phyloP scores from a whole-genome alignment of 345 rosid species.

The Brassica juncea region DNA sequence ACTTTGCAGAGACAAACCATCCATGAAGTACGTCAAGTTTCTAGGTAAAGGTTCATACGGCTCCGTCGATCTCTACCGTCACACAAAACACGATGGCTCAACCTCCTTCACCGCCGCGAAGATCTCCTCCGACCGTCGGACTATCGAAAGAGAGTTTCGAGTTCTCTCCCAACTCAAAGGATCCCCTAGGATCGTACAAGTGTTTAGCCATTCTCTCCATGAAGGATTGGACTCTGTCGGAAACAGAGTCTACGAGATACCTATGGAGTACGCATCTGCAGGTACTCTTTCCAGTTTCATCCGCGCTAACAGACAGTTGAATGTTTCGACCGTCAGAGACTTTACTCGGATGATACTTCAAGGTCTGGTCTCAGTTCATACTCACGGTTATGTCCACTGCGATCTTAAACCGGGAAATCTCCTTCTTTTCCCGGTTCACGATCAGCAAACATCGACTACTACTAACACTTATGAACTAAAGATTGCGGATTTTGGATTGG shows the following conservation, averaged over 20 bases:
- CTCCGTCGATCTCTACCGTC: background rate
- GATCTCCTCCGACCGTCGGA: background rate
- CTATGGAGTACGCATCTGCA: background rate
- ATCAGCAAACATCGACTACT: background rate
- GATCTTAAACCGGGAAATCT: background rate
- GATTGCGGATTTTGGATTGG: background rate
- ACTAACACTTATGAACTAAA: background rate
- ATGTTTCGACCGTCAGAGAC: background rate
- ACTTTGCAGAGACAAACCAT: background rate
- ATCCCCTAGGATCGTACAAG: background rate
- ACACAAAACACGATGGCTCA: background rate
- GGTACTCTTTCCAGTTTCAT: background rate
- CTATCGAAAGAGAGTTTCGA: constrained; percentile 17
- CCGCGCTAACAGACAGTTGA: background rate
- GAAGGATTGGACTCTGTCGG: background rate
- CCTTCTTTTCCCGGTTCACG: background rate
- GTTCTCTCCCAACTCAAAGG: constrained; percentile 20
- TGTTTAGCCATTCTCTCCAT: background rate
- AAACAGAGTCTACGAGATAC: background rate
- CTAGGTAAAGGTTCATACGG: background rate
- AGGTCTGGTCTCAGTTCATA: background rate
- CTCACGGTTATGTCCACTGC: background rate
- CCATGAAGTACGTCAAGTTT: background rate
- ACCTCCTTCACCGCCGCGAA: background rate
- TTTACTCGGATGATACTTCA: background rate